Evolutionary conservation across 2,329 filamentous ascomycete genomes (phyloP), one percentile per base, ranked within the genome.

Genomic region (Ceratocystis cacaofunesta): DNA sequence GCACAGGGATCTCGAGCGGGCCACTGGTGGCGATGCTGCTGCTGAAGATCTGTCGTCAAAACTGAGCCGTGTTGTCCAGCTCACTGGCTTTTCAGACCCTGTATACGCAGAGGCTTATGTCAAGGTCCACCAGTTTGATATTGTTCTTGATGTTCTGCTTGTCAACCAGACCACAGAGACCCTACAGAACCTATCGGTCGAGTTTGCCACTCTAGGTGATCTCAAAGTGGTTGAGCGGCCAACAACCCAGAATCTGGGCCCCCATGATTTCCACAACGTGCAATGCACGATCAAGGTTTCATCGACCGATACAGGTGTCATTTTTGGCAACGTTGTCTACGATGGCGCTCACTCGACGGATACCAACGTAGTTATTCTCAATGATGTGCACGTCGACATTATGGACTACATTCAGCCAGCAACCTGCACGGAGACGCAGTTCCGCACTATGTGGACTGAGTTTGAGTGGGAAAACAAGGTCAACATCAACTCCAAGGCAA

Each of bases 391-490:
- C 72, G 92, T 97, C 66, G 94, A 99, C 73, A 96, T 99, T 70
- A 99, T 99, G 94, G 94, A 99, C 77, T 99, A 99, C 78, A 99
- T 99, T 72, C 92, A 97, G 74, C 94, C 94, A 1, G 92, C 92
- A 5, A 87, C 91, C 17, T 99, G 94, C 80, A 94, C 90, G 3
- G 94, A 99, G 80, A 96, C 92, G 10, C 91, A 97, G 73, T 99
- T 99, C 86, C 85, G 94, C 68, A 95, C 90, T n/a, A 99, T 99
- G 94, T 99, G 94, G 94, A 99, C 94, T 46, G 94, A 99, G 74
- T 99, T 99, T 70, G 94, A 99, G 75, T 99, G 94, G 94, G 94
- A 99, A 81, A 99, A 99, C 79, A 99, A 99, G 83, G 92, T 99
- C 76, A 99, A 99, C 78, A 97, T 99, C 78, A 96, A 96, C 78